These are phyloP conservation scores for Epichloe sibirici DNA, from an alignment of 2,329 filamentous ascomycete species.

Conservation along the genomic window DNA sequence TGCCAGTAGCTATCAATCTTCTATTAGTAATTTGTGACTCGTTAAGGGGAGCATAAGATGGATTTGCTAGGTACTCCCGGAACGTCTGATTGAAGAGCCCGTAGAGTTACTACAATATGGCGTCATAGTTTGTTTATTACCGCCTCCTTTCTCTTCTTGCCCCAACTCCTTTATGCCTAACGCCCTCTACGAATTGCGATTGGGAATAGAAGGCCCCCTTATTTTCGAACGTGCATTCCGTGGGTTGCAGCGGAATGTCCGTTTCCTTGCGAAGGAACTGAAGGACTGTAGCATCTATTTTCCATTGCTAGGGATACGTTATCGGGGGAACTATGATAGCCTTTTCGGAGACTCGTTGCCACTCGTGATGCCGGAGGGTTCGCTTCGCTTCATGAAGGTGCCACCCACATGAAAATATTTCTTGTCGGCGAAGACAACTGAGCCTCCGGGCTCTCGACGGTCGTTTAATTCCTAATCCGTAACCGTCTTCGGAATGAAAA, in stretches of 20 bases:
- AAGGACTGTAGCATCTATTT: not conserved
- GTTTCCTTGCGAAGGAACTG: constrained; percentile 2
- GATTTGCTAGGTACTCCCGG: constrained; percentile 8
- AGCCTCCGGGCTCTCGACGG: not conserved
- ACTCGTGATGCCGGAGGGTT: constrained; percentile 1
- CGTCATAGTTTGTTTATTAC: constrained; percentile 1
- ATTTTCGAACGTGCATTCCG: constrained; percentile 5
- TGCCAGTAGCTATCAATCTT: constrained; percentile 7
- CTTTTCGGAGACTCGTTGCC: not conserved
- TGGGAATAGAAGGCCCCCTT: constrained; percentile 6
- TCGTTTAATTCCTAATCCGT: not conserved
- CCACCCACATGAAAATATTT: not conserved
- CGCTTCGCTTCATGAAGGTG: not conserved
- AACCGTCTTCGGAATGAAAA: not conserved
- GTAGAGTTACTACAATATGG: constrained; percentile 1
- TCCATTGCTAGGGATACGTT: not conserved
- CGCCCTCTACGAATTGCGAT: constrained; percentile 2
- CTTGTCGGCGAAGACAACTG: not conserved
- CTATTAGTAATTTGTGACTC: constrained; percentile 3
- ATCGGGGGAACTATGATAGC: not conserved
- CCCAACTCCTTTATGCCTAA: constrained; percentile 1
- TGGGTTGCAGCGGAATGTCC: constrained; percentile 6
- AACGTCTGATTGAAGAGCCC: constrained; percentile 1
- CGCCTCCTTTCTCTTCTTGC: constrained; percentile 2
- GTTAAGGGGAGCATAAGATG: constrained; percentile 7